Evolutionary conservation across 169 alveolate species (phyloP).

Genomic region (Plasmodium fragile): DNA sequence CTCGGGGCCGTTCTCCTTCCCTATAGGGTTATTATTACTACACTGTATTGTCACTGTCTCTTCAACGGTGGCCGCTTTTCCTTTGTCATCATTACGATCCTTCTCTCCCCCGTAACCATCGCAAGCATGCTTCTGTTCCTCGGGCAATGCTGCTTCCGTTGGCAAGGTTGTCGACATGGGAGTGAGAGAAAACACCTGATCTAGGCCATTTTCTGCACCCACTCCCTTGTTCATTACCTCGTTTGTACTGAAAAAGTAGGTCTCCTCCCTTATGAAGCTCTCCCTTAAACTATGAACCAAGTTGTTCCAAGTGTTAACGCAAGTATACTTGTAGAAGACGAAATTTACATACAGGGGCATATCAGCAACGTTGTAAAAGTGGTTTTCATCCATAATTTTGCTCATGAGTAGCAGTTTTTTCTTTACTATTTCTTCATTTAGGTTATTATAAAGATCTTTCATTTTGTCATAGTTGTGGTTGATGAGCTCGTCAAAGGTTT

Average conservation of each 20-base stretch:
- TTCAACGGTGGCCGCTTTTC: not conserved
- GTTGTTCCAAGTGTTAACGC: conserved; percentile 45
- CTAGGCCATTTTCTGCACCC: not conserved
- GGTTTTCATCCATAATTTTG: conserved; percentile 39
- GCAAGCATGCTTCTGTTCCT: not conserved
- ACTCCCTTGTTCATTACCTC: not conserved
- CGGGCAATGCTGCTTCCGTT: not conserved
- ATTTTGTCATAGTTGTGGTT: conserved; percentile 16
- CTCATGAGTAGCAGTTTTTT: conserved; percentile 40
- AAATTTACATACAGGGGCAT: conserved; percentile 50
- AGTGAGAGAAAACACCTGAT: not conserved
- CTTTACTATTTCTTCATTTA: conserved; percentile 54
- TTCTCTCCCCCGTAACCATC: not conserved
- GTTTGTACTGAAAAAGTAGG: not conserved
- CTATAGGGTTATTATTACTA: not conserved
- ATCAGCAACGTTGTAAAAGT: conserved; percentile 37
- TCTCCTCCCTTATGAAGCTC: conserved; percentile 19
- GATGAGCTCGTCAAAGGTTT: conserved; percentile 9
- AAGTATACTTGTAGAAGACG: conserved; percentile 35
- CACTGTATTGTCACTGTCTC: not conserved
- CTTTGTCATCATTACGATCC: not conserved
- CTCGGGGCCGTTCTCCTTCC: not conserved
- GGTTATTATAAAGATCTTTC: conserved; percentile 22
- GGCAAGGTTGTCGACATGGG: not conserved
- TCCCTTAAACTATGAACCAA: conserved; percentile 35